Evolutionary conservation across 192 early-diverging fungal genomes (phyloP).

Genomic region (Coemansia sp.): DNA sequence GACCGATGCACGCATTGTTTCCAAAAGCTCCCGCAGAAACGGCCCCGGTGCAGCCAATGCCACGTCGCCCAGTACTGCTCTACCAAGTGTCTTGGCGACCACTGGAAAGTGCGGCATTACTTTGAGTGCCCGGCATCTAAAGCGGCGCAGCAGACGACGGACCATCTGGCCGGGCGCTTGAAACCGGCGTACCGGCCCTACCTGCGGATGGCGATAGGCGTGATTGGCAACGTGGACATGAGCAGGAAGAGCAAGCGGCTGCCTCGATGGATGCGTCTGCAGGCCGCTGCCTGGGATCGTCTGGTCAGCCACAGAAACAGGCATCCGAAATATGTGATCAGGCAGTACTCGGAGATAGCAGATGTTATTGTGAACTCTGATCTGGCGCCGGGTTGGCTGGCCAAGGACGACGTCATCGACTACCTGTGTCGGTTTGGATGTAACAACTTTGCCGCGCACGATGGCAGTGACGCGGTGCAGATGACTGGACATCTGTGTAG

Average conservation of each 20-base stretch:
- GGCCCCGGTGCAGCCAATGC: slow-evolving; percentile 46
- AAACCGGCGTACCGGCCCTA: slow-evolving; percentile 29
- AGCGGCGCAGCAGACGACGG: neutral
- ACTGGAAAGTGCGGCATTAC: slow-evolving; percentile 38
- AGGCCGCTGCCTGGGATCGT: slow-evolving; percentile 26
- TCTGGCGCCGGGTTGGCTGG: neutral
- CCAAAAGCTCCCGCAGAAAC: slow-evolving; percentile 16
- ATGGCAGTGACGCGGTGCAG: slow-evolving; percentile 1
- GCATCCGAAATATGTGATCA: slow-evolving; percentile 32
- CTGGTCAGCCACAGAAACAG: slow-evolving; percentile 28
- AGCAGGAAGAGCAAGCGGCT: neutral
- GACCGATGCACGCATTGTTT: slow-evolving; percentile 35
- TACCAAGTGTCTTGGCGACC: slow-evolving; percentile 15
- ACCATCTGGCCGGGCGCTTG: slow-evolving; percentile 6
- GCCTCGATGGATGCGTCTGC: slow-evolving; percentile 29
- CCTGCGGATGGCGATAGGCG: slow-evolving; percentile 37
- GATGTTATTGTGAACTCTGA: slow-evolving; percentile 3
- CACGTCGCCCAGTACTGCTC: slow-evolving; percentile 33
- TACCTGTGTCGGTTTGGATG: slow-evolving; percentile 34
- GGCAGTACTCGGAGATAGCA: slow-evolving; percentile 38
- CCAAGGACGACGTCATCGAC: slow-evolving; percentile 6
- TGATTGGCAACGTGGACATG: slow-evolving; percentile 1
- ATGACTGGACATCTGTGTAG: slow-evolving; percentile 33
- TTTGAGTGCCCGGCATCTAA: slow-evolving; percentile 17
- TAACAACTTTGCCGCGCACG: slow-evolving; percentile 40